Conservation (phyloP, 805 yeast species). For the Schwanniomyces polymorphus region DNA sequence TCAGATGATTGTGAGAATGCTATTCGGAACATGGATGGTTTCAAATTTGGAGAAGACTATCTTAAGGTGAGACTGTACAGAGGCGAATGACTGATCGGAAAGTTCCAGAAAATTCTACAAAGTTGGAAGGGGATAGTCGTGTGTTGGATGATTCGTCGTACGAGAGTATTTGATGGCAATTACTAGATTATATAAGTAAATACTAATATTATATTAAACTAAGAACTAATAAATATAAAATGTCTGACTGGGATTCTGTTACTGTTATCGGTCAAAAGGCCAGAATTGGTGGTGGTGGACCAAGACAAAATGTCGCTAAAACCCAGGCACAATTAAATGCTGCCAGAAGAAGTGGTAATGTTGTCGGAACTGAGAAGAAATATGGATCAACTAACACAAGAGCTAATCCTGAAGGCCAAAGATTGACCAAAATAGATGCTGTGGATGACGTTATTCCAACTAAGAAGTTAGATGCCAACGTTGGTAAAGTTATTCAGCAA, state of each 20-base stretch:
- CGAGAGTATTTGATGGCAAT: background rate
- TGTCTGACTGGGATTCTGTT: conserved; percentile 88
- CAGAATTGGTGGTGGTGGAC: conserved; percentile 85
- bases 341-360: conserved; percentile 90
- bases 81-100: background rate
- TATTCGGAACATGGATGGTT: conserved; percentile 12
- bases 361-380: conserved; percentile 90
- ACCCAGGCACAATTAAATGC: conserved; percentile 79
- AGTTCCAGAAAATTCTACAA: conserved; percentile 5
- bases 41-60: conserved; percentile 2
- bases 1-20: conserved; percentile 9
- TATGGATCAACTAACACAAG: conserved; percentile 63
- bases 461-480: conserved; percentile 77
- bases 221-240: conserved; percentile 7
- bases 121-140: conserved; percentile 5
- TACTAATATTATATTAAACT: background rate
- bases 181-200: background rate
- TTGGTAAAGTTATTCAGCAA: conserved; percentile 83
- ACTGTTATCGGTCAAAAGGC: conserved; percentile 89
- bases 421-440: conserved; percentile 90
- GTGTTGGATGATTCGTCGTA: background rate
- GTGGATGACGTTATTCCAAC: conserved; percentile 92
- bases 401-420: conserved; percentile 87
- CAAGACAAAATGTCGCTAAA: conserved; percentile 81
- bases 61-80: conserved; percentile 3